Evolutionary conservation across 2,329 filamentous ascomycete genomes (phyloP).

Genomic region (Coniochaeta sp.): DNA sequence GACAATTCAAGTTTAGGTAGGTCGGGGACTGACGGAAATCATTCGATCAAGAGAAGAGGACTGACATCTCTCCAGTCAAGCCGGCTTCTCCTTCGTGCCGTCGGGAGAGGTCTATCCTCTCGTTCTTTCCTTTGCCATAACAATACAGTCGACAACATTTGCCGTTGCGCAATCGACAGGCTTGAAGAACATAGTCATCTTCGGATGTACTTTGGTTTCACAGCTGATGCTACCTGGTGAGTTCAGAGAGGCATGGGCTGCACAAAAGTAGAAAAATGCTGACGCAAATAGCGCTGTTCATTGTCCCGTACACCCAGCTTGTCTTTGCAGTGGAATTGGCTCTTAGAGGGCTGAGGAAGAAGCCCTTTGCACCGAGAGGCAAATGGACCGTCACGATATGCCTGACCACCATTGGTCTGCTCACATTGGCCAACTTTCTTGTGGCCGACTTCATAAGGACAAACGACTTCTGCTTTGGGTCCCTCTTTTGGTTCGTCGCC

Average conservation of each 20-base stretch:
- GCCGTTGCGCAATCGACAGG: conserved; percentile 49
- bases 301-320: conserved; percentile 58
- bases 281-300: conserved; percentile 48
- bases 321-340: conserved; percentile 58
- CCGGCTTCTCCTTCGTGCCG: conserved; percentile 34
- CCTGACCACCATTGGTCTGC: conserved; percentile 39
- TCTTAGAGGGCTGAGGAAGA: conserved; percentile 43
- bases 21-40: not conserved
- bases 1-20: conserved; percentile 35
- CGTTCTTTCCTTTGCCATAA: conserved; percentile 48
- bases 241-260: not conserved
- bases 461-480: conserved; percentile 57
- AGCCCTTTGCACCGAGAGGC: conserved; percentile 49
- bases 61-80: conserved; percentile 19
- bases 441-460: conserved; percentile 49
- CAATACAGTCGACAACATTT: conserved; percentile 51
- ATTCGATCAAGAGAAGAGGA: not conserved
- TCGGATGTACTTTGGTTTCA: conserved; percentile 45
- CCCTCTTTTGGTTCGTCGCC: conserved; percentile 60
- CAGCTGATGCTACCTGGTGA: conserved; percentile 55
- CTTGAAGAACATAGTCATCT: conserved; percentile 39
- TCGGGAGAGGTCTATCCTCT: conserved; percentile 47
- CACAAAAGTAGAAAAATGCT: not conserved
- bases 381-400: conserved; percentile 56
- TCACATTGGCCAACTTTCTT: conserved; percentile 49